A percentile compares a stretch with the other conserved stretches of the same genome.
Evolutionary conservation across 1,284 basidiomycete species (phyloP).

Genomic region (Entoloma clypeatum): DNA sequence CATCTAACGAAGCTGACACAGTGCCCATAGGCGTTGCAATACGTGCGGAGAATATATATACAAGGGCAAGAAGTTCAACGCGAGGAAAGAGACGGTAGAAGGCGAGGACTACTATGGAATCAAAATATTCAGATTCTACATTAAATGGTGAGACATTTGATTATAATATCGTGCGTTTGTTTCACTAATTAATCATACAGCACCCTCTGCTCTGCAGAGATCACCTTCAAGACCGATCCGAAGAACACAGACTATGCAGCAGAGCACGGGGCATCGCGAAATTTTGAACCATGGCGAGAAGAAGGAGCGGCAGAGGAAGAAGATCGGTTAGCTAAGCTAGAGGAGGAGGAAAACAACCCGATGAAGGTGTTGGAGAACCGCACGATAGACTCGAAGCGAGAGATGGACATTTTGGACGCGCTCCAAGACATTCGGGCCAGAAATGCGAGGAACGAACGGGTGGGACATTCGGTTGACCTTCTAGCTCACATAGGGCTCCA

Average conservation of each 20-base stretch:
- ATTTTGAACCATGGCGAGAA: slow-evolving; percentile 92
- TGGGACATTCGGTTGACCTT: slow-evolving; percentile 64
- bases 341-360: slow-evolving; percentile 90
- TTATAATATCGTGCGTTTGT: background rate
- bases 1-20: slow-evolving; percentile 14
- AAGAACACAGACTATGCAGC: slow-evolving; percentile 94
- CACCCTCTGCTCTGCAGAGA: slow-evolving; percentile 93
- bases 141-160: slow-evolving; percentile 60
- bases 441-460: slow-evolving; percentile 88
- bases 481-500: slow-evolving; percentile 53
- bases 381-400: slow-evolving; percentile 87
- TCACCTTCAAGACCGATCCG: slow-evolving; percentile 99
- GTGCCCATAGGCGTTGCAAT: slow-evolving; percentile 69
- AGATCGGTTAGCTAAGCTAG: slow-evolving; percentile 73
- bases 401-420: slow-evolving; percentile 98
- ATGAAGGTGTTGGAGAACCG: slow-evolving; percentile 96
- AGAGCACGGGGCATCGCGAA: slow-evolving; percentile 91
- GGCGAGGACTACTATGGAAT: slow-evolving; percentile 98
- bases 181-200: slow-evolving; percentile 35
- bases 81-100: slow-evolving; percentile 95
- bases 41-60: slow-evolving; percentile 98
- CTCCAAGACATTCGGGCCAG: slow-evolving; percentile 91
- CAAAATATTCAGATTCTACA: slow-evolving; percentile 88
- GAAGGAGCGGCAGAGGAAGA: slow-evolving; percentile 70
- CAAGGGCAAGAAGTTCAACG: slow-evolving; percentile 99